Conservation (phyloP, 768 basidiomycete genomes). For the Kwoniella botswanensis region DNA sequence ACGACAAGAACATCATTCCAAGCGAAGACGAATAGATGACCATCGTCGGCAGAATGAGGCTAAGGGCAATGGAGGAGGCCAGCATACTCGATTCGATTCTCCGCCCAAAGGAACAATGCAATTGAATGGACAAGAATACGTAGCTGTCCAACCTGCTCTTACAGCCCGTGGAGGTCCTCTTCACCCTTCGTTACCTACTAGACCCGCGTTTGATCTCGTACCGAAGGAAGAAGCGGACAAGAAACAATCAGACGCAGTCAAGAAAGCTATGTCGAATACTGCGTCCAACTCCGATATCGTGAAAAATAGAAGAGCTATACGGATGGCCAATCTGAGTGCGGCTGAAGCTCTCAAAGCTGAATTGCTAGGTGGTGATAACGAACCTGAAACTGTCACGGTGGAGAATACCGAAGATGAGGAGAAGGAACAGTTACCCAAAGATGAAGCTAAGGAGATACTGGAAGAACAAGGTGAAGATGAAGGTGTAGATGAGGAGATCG, state of each 20-base stretch:
- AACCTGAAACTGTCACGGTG: conserved; percentile 16
- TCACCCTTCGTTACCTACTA: conserved; percentile 70
- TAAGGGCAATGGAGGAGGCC: conserved; percentile 15
- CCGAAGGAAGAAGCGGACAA: conserved; percentile 32
- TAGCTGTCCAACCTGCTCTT: conserved; percentile 47
- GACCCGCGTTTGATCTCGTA: conserved; percentile 63
- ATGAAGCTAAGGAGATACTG: conserved; percentile 34
- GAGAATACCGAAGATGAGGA: conserved; percentile 37
- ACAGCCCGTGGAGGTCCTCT: conserved; percentile 42
- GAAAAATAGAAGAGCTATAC: conserved; percentile 83
- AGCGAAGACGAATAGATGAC: conserved; percentile 76
- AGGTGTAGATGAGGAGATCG: conserved; percentile 29
- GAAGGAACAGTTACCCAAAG: conserved; percentile 29
- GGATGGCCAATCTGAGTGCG: conserved; percentile 95
- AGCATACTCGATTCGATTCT: conserved; percentile 31
- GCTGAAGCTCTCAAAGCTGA: conserved; percentile 93
- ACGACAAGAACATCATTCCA: conserved; percentile 87
- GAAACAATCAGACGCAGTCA: conserved; percentile 33
- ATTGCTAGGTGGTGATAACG: conserved; percentile 62
- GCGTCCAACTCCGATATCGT: conserved; percentile 87
- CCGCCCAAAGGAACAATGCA: conserved; percentile 36
- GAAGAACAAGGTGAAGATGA: conserved; percentile 47
- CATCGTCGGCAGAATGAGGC: conserved; percentile 60
- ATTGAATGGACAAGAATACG: conserved; percentile 56
- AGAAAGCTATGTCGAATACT: conserved; percentile 61